Conservation (phyloP, 345 rosid species). For the Leavenworthia alabamica region DNA sequence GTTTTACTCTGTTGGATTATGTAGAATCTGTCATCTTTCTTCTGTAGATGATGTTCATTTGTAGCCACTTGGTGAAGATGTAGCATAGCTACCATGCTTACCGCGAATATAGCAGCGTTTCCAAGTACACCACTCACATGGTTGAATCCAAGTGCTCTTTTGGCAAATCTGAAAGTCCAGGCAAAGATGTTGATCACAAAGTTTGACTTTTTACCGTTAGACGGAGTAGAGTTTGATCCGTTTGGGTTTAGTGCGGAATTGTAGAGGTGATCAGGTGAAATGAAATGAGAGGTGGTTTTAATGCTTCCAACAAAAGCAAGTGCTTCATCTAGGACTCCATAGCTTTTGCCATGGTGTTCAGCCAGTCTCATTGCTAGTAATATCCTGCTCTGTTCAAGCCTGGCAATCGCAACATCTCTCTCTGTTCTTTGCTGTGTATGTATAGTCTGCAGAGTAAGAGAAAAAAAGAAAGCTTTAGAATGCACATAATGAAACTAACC, state of each 20-base stretch:
- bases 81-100: constrained; percentile 72
- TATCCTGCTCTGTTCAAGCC: constrained; percentile 86
- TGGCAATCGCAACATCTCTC: constrained; percentile 80
- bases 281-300: constrained; percentile 36
- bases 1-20: constrained; percentile 31
- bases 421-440: constrained; percentile 82
- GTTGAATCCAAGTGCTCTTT: constrained; percentile 49
- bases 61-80: constrained; percentile 53
- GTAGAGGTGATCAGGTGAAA: constrained; percentile 56
- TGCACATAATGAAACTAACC: neutral
- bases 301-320: constrained; percentile 75
- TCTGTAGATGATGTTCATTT: constrained; percentile 32
- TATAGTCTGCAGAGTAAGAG: constrained; percentile 46
- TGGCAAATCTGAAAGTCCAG: constrained; percentile 55
- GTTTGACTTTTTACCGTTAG: constrained; percentile 33
- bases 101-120: constrained; percentile 67
- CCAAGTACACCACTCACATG: constrained; percentile 63
- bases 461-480: neutral
- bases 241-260: constrained; percentile 33
- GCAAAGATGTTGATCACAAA: constrained; percentile 38
- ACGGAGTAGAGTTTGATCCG: constrained; percentile 26
- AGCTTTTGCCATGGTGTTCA: constrained; percentile 76
- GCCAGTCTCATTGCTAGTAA: constrained; percentile 77
- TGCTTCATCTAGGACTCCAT: constrained; percentile 86
- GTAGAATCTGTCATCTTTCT: constrained; percentile 35